These are phyloP conservation scores for Gleditsia sinensis DNA, from an alignment of 306 rosid genomes.

Conservation along the genomic window DNA sequence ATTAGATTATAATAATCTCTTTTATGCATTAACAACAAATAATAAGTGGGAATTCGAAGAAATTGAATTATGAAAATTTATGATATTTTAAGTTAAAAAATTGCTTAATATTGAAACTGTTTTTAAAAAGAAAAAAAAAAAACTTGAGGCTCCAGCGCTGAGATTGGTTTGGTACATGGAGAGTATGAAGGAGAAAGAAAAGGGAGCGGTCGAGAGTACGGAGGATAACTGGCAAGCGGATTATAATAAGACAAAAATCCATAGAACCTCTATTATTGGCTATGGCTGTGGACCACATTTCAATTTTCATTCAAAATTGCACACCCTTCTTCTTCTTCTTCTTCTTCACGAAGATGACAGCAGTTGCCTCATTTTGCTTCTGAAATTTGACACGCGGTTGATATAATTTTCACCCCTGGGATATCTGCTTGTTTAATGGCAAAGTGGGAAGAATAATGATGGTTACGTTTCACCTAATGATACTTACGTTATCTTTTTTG, in stretches of 20 bases:
- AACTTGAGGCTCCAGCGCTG: no score
- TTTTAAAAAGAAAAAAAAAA: not conserved
- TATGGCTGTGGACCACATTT: constrained; percentile 27
- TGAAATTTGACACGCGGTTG: no score
- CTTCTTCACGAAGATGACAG: no score
- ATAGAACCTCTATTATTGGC: not conserved
- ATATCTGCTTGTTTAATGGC: no score
- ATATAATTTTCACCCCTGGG: no score
- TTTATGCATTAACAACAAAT: not conserved
- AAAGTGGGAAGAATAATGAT: no score
- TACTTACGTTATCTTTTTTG: not conserved
- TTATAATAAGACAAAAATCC: constrained; percentile 38
- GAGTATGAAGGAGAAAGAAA: not conserved
- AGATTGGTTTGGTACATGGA: no score
- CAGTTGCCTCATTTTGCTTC: no score
- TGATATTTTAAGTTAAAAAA: not conserved
- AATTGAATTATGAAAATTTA: no score
- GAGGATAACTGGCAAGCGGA: constrained; percentile 4
- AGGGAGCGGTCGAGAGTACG: constrained; percentile 31
- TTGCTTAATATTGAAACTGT: not conserved
- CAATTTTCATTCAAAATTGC: constrained; percentile 20
- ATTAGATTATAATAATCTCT: not conserved
- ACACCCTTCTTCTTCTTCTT: no score
- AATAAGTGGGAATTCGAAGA: not conserved
- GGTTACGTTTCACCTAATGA: no score